Conservation (phyloP, 129 eudicot genomes). For the Cynara cardunculus region DNA sequence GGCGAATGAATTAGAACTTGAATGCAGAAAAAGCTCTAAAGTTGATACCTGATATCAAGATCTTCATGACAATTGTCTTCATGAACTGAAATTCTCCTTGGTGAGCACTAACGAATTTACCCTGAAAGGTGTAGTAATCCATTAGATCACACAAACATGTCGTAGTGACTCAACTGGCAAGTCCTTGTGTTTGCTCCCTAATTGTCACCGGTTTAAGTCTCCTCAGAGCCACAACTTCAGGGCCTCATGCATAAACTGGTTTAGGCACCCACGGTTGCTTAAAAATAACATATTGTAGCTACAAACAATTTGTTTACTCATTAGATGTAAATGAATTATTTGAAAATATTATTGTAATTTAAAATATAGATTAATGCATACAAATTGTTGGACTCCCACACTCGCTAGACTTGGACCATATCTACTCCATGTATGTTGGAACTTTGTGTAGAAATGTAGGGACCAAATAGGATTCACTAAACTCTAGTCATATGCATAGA, state of each 20-base stretch:
- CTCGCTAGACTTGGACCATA: background rate
- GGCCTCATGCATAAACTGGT: background rate
- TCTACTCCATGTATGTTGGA: background rate
- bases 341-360: background rate
- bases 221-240: background rate
- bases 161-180: background rate
- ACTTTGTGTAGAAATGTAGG: too few relatives aligned
- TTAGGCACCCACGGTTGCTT: too few relatives aligned
- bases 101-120: constrained; percentile 57
- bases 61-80: constrained; percentile 45
- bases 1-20: background rate
- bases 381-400: background rate
- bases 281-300: too few relatives aligned
- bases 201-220: too few relatives aligned
- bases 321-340: background rate
- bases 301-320: too few relatives aligned
- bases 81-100: constrained; percentile 57
- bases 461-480: background rate
- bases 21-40: background rate
- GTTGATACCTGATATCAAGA: constrained; percentile 55
- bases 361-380: background rate
- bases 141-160: background rate
- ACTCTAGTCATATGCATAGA: background rate
- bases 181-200: background rate
- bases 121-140: constrained; percentile 40